Evolutionary conservation across 345 rosid species (phyloP).

Genomic region (Angophora floribunda): DNA sequence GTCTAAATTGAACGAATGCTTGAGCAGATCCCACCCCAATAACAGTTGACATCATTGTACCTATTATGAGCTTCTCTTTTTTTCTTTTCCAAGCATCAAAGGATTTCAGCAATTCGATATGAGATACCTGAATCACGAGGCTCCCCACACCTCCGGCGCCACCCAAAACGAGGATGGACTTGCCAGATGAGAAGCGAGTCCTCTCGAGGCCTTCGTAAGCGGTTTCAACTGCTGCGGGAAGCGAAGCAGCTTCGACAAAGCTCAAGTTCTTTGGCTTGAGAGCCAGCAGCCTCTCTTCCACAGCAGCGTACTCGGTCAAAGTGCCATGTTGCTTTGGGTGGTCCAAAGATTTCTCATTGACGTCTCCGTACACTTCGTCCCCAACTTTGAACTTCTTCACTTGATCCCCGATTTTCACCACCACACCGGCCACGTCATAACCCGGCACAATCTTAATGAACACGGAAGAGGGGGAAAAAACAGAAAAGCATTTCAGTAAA

Average conservation of each 20-base stretch:
- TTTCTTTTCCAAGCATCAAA: neutral
- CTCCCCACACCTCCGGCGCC: constrained; percentile 93
- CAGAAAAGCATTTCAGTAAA: neutral
- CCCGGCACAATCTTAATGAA: constrained; percentile 67
- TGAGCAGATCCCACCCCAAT: neutral
- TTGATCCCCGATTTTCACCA: constrained; percentile 56
- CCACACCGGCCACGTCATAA: constrained; percentile 76
- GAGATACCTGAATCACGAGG: constrained; percentile 67
- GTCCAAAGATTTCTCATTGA: constrained; percentile 70
- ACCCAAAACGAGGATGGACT: constrained; percentile 75
- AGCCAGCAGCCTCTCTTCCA: constrained; percentile 71
- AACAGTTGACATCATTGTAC: neutral
- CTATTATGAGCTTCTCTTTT: neutral
- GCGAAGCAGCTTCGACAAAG: constrained; percentile 66
- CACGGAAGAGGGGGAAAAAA: neutral
- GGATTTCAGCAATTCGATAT: neutral
- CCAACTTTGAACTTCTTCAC: no score
- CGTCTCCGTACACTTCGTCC: constrained; percentile 6
- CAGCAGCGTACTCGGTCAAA: constrained; percentile 64
- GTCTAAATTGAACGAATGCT: neutral
- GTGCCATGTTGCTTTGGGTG: constrained; percentile 75
- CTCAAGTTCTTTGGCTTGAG: constrained; percentile 60
- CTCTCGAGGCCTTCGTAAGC: constrained; percentile 74
- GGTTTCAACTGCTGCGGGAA: constrained; percentile 72
- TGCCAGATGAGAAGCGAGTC: constrained; percentile 56